A percentile compares a stretch with the other conserved stretches of the same genome.
Evolutionary conservation across 2,329 filamentous ascomycete genomes (phyloP).

Genomic region (Amauroascus niger): DNA sequence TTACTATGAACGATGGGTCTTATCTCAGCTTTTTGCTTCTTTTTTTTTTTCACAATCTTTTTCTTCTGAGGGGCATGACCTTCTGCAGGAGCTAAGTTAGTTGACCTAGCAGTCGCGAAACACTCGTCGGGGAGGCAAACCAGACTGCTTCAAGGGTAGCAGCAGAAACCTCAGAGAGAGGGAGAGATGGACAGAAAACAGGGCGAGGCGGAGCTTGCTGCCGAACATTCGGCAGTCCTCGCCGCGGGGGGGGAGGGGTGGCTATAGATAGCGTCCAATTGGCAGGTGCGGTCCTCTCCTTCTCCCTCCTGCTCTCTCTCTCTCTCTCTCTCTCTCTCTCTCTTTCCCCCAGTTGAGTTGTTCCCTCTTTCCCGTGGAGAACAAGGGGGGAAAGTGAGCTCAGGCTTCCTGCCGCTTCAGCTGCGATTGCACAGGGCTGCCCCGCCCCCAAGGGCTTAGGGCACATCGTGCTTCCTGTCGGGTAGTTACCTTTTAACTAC

Average conservation of each 20-base stretch:
- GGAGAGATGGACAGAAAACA: too few relatives aligned
- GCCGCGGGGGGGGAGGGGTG: neutral
- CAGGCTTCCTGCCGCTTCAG: neutral
- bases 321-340: too few relatives aligned
- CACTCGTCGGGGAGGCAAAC: neutral
- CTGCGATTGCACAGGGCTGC: neutral
- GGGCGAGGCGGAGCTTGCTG: neutral
- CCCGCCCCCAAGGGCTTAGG: neutral
- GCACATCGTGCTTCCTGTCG: neutral
- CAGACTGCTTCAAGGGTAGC: neutral
- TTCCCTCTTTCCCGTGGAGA: neutral
- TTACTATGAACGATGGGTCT: neutral
- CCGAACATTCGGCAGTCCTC: constrained; percentile 1
- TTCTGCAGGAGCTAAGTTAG: neutral
- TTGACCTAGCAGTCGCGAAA: neutral
- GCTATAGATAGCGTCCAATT: neutral
- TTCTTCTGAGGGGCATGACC: neutral
- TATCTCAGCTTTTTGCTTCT: neutral
- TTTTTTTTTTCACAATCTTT: neutral
- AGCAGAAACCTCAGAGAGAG: too few relatives aligned
- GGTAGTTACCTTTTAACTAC: too few relatives aligned
- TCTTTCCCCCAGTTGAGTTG: too few relatives aligned
- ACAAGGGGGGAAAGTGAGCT: too few relatives aligned
- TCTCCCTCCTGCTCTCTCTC: too few relatives aligned
- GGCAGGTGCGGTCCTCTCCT: too few relatives aligned